A percentile compares a stretch with the other conserved stretches of the same genome.
Conservation (phyloP, 345 rosid genomes). For the Salix arbutifolia region DNA sequence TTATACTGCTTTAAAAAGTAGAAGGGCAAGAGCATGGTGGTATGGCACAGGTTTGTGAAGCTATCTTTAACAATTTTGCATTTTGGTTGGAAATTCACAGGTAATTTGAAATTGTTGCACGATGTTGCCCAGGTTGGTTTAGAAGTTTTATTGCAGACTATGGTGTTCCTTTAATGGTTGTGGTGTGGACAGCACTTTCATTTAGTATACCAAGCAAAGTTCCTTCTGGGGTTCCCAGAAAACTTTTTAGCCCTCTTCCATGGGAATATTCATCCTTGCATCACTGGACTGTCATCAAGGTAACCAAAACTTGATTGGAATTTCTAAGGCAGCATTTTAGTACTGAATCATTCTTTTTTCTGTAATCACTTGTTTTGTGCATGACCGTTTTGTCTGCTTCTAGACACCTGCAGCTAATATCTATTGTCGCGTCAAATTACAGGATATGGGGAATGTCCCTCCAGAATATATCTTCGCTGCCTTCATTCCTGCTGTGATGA, state of each 20-base stretch:
- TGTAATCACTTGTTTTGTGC: neutral
- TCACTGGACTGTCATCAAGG: conserved; percentile 82
- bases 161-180: conserved; percentile 84
- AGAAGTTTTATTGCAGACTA: conserved; percentile 74
- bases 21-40: conserved; percentile 74
- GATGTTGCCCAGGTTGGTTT: conserved; percentile 36
- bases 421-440: conserved; percentile 8
- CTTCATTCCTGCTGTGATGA: conserved; percentile 71
- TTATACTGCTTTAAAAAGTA: conserved; percentile 60
- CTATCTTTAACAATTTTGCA: neutral
- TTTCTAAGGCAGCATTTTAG: no score
- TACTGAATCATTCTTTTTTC: neutral
- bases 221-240: conserved; percentile 73
- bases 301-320: neutral
- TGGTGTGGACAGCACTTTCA: conserved; percentile 71
- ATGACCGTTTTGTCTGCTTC: neutral
- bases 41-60: conserved; percentile 57
- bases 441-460: conserved; percentile 78
- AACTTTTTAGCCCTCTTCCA: conserved; percentile 70
- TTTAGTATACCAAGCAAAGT: conserved; percentile 40
- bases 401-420: no score
- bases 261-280: conserved; percentile 53
- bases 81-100: neutral
- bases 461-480: conserved; percentile 60
- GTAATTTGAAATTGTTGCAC: neutral